Percentiles rank a stretch among this genome's conserved stretches.
These are phyloP conservation scores for Epichloe hybrida DNA, from an alignment of 2,329 filamentous ascomycete genomes.

Conservation along the genomic window DNA sequence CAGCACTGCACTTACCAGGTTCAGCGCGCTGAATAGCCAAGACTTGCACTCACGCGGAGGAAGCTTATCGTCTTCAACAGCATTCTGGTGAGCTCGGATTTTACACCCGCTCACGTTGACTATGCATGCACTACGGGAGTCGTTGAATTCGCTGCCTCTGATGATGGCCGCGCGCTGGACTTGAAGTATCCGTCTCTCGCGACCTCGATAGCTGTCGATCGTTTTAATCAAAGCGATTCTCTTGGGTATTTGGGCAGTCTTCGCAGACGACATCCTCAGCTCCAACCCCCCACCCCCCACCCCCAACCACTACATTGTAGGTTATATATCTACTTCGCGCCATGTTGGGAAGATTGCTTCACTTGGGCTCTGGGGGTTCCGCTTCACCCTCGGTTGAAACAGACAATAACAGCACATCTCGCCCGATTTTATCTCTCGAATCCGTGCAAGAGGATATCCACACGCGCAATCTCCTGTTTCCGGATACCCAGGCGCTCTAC, in stretches of 20 bases:
- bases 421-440: slow-evolving; percentile 40
- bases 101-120: not conserved
- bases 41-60: not conserved
- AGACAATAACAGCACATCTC: slow-evolving; percentile 18
- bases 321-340: not conserved
- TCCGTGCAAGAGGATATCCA: slow-evolving; percentile 59
- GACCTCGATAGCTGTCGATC: not conserved
- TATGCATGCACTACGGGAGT: slow-evolving; percentile 5
- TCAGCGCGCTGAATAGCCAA: not conserved
- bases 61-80: not conserved
- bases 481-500: slow-evolving; percentile 48
- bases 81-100: not conserved
- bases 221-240: not conserved
- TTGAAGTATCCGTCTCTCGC: slow-evolving; percentile 1
- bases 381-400: slow-evolving; percentile 25
- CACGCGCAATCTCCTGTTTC: slow-evolving; percentile 55
- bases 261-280: not conserved
- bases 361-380: slow-evolving; percentile 36
- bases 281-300: not conserved
- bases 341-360: slow-evolving; percentile 54
- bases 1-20: not conserved
- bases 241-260: not conserved
- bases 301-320: not conserved
- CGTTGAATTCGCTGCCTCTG: slow-evolving; percentile 1
- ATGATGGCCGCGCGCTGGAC: slow-evolving; percentile 2